phyloP scores from a whole-genome alignment of 768 basidiomycete genomes.

The Boletus subcaerulescens region DNA sequence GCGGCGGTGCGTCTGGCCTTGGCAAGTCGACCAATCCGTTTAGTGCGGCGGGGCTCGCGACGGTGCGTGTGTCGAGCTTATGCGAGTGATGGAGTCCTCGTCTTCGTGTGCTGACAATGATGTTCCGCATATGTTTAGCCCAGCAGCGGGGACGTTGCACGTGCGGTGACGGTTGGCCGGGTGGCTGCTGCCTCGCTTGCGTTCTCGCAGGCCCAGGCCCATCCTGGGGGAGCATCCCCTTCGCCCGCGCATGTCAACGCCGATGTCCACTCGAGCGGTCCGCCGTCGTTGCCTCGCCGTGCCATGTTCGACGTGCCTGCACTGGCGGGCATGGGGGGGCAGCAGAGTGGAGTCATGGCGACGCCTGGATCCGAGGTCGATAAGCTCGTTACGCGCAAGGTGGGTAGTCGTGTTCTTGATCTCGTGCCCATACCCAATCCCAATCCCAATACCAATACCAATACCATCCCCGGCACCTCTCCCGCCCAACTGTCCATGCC shows the following conservation, averaged over 20 bases:
- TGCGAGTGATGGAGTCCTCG: too few relatives aligned
- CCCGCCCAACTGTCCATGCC: too few relatives aligned
- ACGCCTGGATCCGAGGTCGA: constrained; percentile 22
- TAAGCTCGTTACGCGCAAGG: constrained; percentile 29
- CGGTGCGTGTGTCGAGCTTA: not conserved
- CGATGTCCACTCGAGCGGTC: not conserved
- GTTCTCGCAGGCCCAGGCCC: constrained; percentile 33
- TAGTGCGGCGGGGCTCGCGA: too few relatives aligned
- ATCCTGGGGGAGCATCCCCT: not conserved
- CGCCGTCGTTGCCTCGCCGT: constrained; percentile 4
- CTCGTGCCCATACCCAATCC: too few relatives aligned
- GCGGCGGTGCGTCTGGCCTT: constrained; percentile 26
- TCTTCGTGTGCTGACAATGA: too few relatives aligned
- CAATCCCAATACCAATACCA: too few relatives aligned
- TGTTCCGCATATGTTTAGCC: too few relatives aligned
- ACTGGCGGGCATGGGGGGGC: not conserved
- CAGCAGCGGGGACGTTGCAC: constrained; percentile 37
- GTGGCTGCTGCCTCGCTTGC: constrained; percentile 56
- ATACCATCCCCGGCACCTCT: too few relatives aligned
- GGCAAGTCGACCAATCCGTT: too few relatives aligned
- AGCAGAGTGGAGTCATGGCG: not conserved
- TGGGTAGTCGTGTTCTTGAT: not conserved
- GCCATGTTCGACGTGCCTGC: not conserved
- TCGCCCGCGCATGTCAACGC: not conserved
- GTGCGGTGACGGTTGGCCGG: constrained; percentile 41